Percentiles rank a stretch among this genome's conserved stretches.
phyloP scores from a whole-genome alignment of 1,139 yeast species.

The Scheffersomyces illinoinensis region DNA sequence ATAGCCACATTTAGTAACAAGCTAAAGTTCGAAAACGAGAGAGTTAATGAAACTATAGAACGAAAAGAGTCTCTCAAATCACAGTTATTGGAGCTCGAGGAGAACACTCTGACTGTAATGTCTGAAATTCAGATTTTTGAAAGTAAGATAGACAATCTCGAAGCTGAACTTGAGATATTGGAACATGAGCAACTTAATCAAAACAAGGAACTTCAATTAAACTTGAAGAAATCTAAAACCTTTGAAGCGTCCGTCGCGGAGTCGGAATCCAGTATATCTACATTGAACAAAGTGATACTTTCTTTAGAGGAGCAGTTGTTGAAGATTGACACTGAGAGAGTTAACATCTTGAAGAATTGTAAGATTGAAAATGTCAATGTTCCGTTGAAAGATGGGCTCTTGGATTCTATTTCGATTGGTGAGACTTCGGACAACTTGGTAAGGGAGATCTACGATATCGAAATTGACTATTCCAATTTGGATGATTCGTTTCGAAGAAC shows the following conservation, averaged over 20 bases:
- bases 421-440: slow-evolving; percentile 41
- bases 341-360: slow-evolving; percentile 67
- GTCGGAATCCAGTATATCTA: slow-evolving; percentile 29
- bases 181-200: slow-evolving; percentile 36
- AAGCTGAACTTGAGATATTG: slow-evolving; percentile 51
- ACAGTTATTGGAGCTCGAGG: slow-evolving; percentile 34
- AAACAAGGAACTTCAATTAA: slow-evolving; percentile 24
- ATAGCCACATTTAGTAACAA: slow-evolving; percentile 63
- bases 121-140: slow-evolving; percentile 34
- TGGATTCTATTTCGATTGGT: slow-evolving; percentile 50
- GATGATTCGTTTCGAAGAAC: slow-evolving; percentile 45
- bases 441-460: slow-evolving; percentile 47
- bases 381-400: slow-evolving; percentile 62
- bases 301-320: slow-evolving; percentile 55
- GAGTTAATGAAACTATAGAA: slow-evolving; percentile 48
- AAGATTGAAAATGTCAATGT: slow-evolving; percentile 69
- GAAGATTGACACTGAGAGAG: slow-evolving; percentile 56
- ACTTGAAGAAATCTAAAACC: slow-evolving; percentile 24
- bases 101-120: slow-evolving; percentile 28
- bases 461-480: slow-evolving; percentile 57
- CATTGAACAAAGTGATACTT: slow-evolving; percentile 32
- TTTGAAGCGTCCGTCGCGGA: slow-evolving; percentile 38
- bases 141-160: slow-evolving; percentile 42
- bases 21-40: slow-evolving; percentile 61
- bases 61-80: slow-evolving; percentile 42